Conservation (phyloP, 1,284 basidiomycete genomes). For the Microbotryomycetes sp. region DNA sequence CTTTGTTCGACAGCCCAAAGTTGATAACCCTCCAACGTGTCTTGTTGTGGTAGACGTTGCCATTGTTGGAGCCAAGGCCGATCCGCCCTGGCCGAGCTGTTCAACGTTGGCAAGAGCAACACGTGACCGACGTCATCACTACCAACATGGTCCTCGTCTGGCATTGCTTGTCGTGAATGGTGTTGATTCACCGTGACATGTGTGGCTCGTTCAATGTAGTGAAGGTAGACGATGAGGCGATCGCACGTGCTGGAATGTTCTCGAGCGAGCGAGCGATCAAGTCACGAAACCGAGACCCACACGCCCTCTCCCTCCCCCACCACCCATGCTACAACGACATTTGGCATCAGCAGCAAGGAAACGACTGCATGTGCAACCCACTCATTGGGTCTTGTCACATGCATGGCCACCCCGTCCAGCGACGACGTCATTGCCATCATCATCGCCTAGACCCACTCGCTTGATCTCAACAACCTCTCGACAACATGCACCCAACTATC, state of each 20-base stretch:
- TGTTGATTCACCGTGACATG: too few relatives aligned
- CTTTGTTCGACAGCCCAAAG: conserved; percentile 12
- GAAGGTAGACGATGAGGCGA: too few relatives aligned
- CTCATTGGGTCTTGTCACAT: background rate
- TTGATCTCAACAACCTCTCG: background rate
- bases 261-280: background rate
- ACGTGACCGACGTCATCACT: background rate
- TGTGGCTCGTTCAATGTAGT: too few relatives aligned
- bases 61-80: conserved; percentile 2
- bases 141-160: too few relatives aligned
- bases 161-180: too few relatives aligned
- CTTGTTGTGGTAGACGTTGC: background rate
- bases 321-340: background rate
- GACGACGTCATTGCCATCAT: background rate
- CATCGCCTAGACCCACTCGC: background rate
- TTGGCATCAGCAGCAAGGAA: background rate
- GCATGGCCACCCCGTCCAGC: background rate
- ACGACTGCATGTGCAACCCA: background rate
- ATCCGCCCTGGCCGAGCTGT: background rate
- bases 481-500: conserved; percentile 6
- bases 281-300: too few relatives aligned
- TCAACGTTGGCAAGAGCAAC: background rate
- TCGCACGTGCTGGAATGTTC: background rate
- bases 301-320: too few relatives aligned
- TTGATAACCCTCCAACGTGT: conserved; percentile 3